Conservation (phyloP, 768 basidiomycete genomes). For the Porphyrellus cyaneotinctus region DNA sequence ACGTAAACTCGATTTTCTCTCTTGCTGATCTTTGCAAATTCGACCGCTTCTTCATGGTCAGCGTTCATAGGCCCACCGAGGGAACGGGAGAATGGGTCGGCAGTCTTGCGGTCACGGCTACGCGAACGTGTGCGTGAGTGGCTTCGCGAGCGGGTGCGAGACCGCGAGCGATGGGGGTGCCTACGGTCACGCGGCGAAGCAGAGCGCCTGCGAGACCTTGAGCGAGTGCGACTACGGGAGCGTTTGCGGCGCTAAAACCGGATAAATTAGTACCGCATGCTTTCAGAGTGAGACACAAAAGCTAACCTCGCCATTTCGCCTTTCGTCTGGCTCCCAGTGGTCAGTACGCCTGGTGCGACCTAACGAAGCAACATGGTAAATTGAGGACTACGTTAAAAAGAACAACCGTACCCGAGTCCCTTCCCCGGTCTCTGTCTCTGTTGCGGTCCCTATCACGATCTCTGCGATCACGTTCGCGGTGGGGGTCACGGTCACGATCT, state of each 20-base stretch:
- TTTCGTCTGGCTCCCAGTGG: slow-evolving; percentile 83
- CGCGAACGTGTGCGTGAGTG: slow-evolving; percentile 47
- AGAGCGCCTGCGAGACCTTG: slow-evolving; percentile 68
- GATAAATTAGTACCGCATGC: background rate
- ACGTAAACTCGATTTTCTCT: slow-evolving; percentile 98
- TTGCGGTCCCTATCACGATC: slow-evolving; percentile 43
- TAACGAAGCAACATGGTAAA: slow-evolving; percentile 18
- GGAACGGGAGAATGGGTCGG: slow-evolving; percentile 70
- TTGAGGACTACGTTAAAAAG: background rate
- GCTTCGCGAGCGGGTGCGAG: slow-evolving; percentile 59
- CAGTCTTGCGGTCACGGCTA: slow-evolving; percentile 56
- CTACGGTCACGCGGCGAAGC: slow-evolving; percentile 54
- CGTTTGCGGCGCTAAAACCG: slow-evolving; percentile 58
- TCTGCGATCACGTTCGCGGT: slow-evolving; percentile 37
- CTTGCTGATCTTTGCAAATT: slow-evolving; percentile 94
- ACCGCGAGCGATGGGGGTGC: slow-evolving; percentile 55
- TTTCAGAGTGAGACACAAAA: background rate
- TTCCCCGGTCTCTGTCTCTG: slow-evolving; percentile 46
- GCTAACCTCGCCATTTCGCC: slow-evolving; percentile 69
- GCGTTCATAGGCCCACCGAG: slow-evolving; percentile 89
- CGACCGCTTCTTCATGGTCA: slow-evolving; percentile 88
- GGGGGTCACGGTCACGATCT: slow-evolving; percentile 35
- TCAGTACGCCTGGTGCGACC: slow-evolving; percentile 51
- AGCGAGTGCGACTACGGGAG: slow-evolving; percentile 61
- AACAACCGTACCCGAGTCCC: slow-evolving; percentile 51